Evolutionary conservation across 768 basidiomycete genomes (phyloP), one percentile per base, ranked within the genome.

Genomic region (Leccinum fibrillosum): DNA sequence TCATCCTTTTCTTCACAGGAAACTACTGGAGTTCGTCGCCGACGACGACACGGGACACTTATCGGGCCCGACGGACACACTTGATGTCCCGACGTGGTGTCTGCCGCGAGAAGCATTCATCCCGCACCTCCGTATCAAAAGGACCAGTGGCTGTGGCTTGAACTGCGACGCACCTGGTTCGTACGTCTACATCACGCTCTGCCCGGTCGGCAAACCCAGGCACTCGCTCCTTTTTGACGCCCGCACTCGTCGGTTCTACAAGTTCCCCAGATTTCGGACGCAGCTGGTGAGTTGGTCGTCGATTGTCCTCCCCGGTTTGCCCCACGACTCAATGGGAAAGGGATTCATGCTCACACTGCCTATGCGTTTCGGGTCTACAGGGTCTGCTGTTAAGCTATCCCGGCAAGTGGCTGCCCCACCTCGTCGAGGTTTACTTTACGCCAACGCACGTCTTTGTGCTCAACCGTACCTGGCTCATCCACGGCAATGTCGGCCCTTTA

Each of bases 331-430:
- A 21, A 12, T 3, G 42, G 11, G 11, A 44, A 44, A 44, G 2
- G 19, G 12, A 12, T 44, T 11, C 42, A 21, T 44, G 11, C 42
- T 44, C 11, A 44, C 19, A 6, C 11, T 44, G 10, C 42, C 42
- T 6, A 21, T 2, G 19, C 5, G 11, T 19, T 44, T 19, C 19
- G 42, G n/a, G 42, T 21, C 19, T 15, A 5, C 23, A 67, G 66
- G 61, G 63, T 4, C 32, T 59, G 8, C 55, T 66, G 21, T 32
- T 63, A 23, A 57, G 52, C 9, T 69, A 68, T 55, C 56, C 32
- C 8, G 64, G 64, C 2, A 55, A 44, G n/a, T 66, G 61, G 67
- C 48, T 63, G 2, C 66, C 66, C 17, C 55, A 66, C 32, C 61
- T 63, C 30, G 56, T 67, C 21, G 61, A 60, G 25, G 54, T 60